Evolutionary conservation across 1,284 basidiomycete genomes (phyloP).

Genomic region (Polyporus tsugae): DNA sequence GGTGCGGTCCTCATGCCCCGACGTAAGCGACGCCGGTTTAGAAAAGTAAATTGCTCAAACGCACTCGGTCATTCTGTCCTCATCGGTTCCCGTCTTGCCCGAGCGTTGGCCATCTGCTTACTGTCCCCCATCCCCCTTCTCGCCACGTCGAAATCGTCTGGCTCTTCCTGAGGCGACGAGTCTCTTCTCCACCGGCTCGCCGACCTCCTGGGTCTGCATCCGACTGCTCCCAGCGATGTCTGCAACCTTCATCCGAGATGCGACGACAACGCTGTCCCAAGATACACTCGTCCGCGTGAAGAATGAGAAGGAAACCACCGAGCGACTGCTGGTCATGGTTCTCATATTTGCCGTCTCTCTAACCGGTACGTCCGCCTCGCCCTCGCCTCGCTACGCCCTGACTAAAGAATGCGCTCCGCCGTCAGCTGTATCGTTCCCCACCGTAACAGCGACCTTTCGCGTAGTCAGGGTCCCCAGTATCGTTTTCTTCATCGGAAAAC

Average conservation of each 20-base stretch:
- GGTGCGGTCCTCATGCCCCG: slow-evolving; percentile 3
- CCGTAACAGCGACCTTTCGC: slow-evolving; percentile 61
- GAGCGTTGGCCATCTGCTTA: neutral
- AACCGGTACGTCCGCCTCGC: slow-evolving; percentile 39
- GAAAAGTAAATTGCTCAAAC: neutral
- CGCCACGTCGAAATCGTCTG: neutral
- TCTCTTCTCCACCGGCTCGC: neutral
- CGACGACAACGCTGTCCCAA: slow-evolving; percentile 16
- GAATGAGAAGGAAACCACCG: slow-evolving; percentile 15
- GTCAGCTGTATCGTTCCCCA: slow-evolving; percentile 74
- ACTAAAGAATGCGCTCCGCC: neutral
- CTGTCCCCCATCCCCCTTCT: neutral
- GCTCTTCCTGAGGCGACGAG: neutral
- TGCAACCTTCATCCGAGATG: slow-evolving; percentile 2
- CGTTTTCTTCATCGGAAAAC: slow-evolving; percentile 81
- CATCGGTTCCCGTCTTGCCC: neutral
- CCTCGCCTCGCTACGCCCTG: neutral
- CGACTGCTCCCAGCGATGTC: slow-evolving; percentile 9
- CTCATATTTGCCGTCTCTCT: slow-evolving; percentile 48
- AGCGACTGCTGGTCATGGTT: slow-evolving; percentile 38
- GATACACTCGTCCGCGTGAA: neutral
- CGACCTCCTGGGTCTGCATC: neutral
- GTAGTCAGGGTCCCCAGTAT: slow-evolving; percentile 68
- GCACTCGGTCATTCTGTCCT: neutral
- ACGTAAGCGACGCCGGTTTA: neutral